These are phyloP conservation scores for Yamadazyma insecticola DNA, from an alignment of 805 yeast species.

Conservation along the genomic window DNA sequence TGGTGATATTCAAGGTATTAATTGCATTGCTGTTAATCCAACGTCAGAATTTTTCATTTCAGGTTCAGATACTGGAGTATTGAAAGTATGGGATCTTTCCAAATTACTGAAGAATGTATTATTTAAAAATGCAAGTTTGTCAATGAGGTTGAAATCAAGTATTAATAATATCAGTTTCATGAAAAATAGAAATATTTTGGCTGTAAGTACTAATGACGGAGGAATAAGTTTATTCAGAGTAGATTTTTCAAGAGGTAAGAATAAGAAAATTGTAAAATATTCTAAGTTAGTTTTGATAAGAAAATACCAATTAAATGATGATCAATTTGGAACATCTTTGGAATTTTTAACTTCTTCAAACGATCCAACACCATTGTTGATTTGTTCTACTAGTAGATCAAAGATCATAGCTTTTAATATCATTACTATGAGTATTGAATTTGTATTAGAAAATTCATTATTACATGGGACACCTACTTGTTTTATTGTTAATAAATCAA, in stretches of 20 bases:
- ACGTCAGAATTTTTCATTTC: conserved; percentile 66
- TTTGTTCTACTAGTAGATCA: conserved; percentile 50
- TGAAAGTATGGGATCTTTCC: conserved; percentile 75
- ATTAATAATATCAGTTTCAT: conserved; percentile 50
- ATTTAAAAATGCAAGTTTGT: conserved; percentile 41
- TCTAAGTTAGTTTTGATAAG: conserved; percentile 32
- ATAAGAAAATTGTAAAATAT: conserved; percentile 25
- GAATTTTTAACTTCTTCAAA: conserved; percentile 3
- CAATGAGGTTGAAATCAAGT: conserved; percentile 44
- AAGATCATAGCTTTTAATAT: conserved; percentile 54
- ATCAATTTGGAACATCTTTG: conserved; percentile 8
- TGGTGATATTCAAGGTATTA: conserved; percentile 51
- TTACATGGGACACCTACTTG: conserved; percentile 63
- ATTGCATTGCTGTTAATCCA: conserved; percentile 53
- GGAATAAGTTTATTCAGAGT: conserved; percentile 32
- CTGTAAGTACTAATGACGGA: conserved; percentile 50
- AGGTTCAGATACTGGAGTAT: conserved; percentile 68
- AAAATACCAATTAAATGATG: conserved; percentile 30
- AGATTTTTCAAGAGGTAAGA: conserved; percentile 30
- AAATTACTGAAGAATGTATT: conserved; percentile 60
- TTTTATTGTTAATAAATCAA: conserved; percentile 50
- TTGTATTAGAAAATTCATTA: conserved; percentile 48
- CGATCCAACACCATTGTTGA: conserved; percentile 40
- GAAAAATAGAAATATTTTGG: conserved; percentile 53
- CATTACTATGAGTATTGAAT: conserved; percentile 43